Evolutionary conservation across 2,329 filamentous ascomycete species (phyloP), one percentile per base, ranked within the genome.

Genomic region (Diaporthe sp.): DNA sequence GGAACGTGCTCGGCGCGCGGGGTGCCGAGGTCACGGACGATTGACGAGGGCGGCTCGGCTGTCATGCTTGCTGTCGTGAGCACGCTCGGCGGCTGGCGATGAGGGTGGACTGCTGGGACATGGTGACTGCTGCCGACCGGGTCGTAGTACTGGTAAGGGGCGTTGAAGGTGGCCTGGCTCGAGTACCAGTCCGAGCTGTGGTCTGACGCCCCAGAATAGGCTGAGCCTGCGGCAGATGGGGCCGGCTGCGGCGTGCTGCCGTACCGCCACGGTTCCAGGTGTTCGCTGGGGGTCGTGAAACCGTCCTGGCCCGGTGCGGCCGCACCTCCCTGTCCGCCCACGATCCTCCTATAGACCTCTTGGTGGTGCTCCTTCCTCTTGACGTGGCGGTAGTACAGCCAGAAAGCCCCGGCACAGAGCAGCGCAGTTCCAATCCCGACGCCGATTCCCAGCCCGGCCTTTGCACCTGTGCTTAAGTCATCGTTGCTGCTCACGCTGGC

Each of bases 361-460:
- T 51, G 42, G 44, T 72, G 55, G 22, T 72, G 70, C 58, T 72
- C 55, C 51, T 61, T 72, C 10, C 22, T 37, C 70, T 61, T 72
- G 57, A 72, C 9, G 46, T 72, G 57, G 15, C 70, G 70, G 31
- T 72, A 61, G 58, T 72, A 72, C 44, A 59, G 58, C 55, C 70
- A 72, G 57, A 72, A 51, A 2, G 49, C 34, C 25, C 70, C 70
- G 1, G 44, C 42, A 10, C 70, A 72, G 42, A 72, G 5, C 22
- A 53, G 22, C 34, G 70, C 37, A 10, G 70, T 61, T 10, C 19
- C 70, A 19, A 72, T 49, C 42, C 70, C 70, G 15, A 72, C 28
- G 34, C 70, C 70, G 19, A 72, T 42, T 4, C 70, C 70, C 4
- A 72, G 37, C 31, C 70, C 70, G 7, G 58, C 46, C 19, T 72